Evolutionary conservation across 768 basidiomycete genomes (phyloP), one percentile per base, ranked within the genome.

Genomic region (Harrya chromipes): DNA sequence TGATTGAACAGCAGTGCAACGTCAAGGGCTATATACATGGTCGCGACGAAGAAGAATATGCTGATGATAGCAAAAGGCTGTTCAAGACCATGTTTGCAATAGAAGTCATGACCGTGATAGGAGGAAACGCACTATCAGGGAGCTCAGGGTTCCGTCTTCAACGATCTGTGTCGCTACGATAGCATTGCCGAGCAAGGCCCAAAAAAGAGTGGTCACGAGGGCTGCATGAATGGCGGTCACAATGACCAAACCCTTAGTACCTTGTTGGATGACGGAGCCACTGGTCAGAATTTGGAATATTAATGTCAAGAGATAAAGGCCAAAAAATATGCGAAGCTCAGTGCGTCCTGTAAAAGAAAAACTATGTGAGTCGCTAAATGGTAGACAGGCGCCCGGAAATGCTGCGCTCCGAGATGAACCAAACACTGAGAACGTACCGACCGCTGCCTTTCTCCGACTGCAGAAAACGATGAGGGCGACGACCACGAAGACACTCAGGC

Each of bases 111-210:
- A 9, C 24, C 24, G 19, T 24, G 49, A 39, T 33, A 21, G 48
- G 43, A 23, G 53, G 14, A 23, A 40, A 79, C 79, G 57, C 46
- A 89, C 87, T 46, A 87, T 70, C 41, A 89, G 53, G 50, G 84
- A 80, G 57, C 80, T 80, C 29, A 84, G 71, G 0, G 90, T 90
- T 6, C 93, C 95, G 61, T 90, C 95, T 65, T 97, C 95, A 47
- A 97, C 88, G 42, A 94, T 64, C 69, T 98, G 95, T n/a, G 86
- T 89, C 31, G 85, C 83, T 19, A 93, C 78, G 51, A 91, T 69
- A 9, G 77, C 87, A 67, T 89, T 91, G 27, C 77, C 89, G 45
- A 90, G 72, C 55, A 92, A 70, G 7, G 78, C 61, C 88, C 91
- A 93, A 64, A 93, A 94, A 4, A 92, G 70, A 4, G 85, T 79